Base-by-base conservation (phyloP, 345 rosid species). In the Zanthoxylum bungeanum region DNA sequence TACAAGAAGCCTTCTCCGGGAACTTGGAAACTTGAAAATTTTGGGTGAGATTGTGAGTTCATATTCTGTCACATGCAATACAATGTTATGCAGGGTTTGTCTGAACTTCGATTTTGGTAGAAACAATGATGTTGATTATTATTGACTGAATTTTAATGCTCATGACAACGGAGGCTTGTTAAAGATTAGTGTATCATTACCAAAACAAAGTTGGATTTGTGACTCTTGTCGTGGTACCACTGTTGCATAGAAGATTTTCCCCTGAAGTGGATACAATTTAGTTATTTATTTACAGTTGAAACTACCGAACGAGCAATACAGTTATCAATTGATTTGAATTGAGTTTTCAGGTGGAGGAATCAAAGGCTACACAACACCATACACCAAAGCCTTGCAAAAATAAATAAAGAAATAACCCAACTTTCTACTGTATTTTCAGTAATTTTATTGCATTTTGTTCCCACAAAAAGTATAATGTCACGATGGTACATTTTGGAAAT, bases 291-390 rank as follows among this genome's bases (percentile, higher is more conserved):
- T 24, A 6, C 47, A 50, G 70, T 12, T 66, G 21, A 33, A 50
- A 34, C 70, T 1, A 34, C 70, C 56, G 12, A 64, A 9, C 16
- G 21, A 39, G 40, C 1, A 3, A 14, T 17, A 28, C 39, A 47
- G 5, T 33, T 64, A 10, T 64, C 30, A 1, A 1, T 5, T 33
- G 59, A 21, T 50, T 62, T 39, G 66, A 24, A 40, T 51, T n/a
- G n/a, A n/a, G n/a, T n/a, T n/a, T 51, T 34, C 22, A 11, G 66
- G 49, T 66, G 73, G 73, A 70, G 73, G 30, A n/a, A 57, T 40
- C 73, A 7, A 70, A 42, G 73, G 51, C 36, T n/a, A n/a, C 31
- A 6, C 71, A 19, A 11, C 71, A 19, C 7, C 40, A 9, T n/a
- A n/a, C n/a, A 66, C 28, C 28, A 7, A n/a, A 12, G n/a, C 42